Conservation (phyloP, 2,329 filamentous ascomycete genomes). For the Lachnellula arida region DNA sequence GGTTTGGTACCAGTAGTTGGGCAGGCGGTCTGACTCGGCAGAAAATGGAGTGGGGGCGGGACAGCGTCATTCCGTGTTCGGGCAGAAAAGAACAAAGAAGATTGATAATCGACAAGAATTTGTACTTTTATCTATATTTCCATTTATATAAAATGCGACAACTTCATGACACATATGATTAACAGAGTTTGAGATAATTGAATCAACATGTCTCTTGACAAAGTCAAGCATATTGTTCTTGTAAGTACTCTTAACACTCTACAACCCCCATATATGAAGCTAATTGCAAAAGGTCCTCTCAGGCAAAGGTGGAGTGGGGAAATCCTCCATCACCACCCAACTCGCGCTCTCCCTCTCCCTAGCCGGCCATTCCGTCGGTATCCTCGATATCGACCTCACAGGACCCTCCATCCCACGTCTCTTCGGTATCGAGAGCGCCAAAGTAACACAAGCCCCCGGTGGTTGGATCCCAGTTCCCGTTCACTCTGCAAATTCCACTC, state of each 20-base stretch:
- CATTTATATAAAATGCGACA: conserved; percentile 9
- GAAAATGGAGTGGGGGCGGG: background rate
- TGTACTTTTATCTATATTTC: background rate
- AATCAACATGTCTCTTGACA: conserved; percentile 57
- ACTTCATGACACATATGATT: conserved; percentile 5
- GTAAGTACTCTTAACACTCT: conserved; percentile 40
- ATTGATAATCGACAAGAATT: conserved; percentile 31
- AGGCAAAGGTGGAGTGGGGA: conserved; percentile 95
- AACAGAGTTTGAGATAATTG: background rate
- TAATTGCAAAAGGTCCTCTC: conserved; percentile 61
- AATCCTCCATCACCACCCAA: conserved; percentile 96
- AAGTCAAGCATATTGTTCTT: conserved; percentile 73
- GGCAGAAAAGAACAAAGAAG: background rate
- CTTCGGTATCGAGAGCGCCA: conserved; percentile 81
- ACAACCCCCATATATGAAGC: conserved; percentile 1
- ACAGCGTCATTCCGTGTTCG: conserved; percentile 9
- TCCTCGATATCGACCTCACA: conserved; percentile 93
- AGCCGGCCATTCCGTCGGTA: conserved; percentile 82
- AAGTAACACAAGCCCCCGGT: conserved; percentile 84
- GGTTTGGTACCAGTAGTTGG: too few relatives aligned
- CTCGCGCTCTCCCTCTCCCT: conserved; percentile 85
- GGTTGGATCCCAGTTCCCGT: conserved; percentile 91
- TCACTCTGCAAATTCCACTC: conserved; percentile 53
- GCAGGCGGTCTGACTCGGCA: background rate
- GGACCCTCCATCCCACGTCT: conserved; percentile 95